Base-by-base conservation (phyloP, 2,329 filamentous ascomycete genomes). In the Elsinoe fawcettii region DNA sequence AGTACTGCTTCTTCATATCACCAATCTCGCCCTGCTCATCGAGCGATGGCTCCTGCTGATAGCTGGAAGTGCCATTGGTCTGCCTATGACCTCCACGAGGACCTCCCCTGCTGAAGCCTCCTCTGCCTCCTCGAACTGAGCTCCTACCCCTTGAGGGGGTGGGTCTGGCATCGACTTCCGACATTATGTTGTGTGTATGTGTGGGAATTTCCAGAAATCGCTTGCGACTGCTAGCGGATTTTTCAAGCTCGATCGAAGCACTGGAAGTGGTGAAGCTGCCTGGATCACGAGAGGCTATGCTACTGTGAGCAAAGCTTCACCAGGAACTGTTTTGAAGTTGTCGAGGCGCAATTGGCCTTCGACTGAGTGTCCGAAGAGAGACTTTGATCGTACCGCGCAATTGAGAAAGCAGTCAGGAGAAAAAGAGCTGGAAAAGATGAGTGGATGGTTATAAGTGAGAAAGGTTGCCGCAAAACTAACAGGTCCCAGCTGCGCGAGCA, bases 1-100 rank as follows among this genome's bases (percentile, higher is more conserved):
- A 82, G 71, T 95, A 93, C 72, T 88, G 85, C 79, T 89, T 90
- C 82, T 95, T 95, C 70, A 97, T 84, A 75, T 95, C 84, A 69
- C 87, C 88, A 64, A 97, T 81, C 74, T 96, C 91, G 72, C 89
- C 88, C 72, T 95, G 86, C 68, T 97, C 91, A 69, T 86, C 83
- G 62, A 87, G 77, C 62, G 82, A 77, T 67, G 80, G 76, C 69
- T 85, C 80, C 70, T 79, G 74, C 66, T 82, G 78, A 75, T 70
- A 63, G 49, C 67, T 75, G 73, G 83, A 82, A 71, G 90, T 84
- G 74, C 88, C 86, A 73, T 95, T 95, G 72, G 83, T 79, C 59
- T 71, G 70, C 66, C 73, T 72, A 57, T 64, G 64, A 64, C 67
- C 69, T 58, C 69, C 68, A 56, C 76, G 73, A 58, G 74, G 70